Base-by-base conservation (phyloP, 2,329 filamentous ascomycete genomes). In the Zymoseptoria tritici region DNA sequence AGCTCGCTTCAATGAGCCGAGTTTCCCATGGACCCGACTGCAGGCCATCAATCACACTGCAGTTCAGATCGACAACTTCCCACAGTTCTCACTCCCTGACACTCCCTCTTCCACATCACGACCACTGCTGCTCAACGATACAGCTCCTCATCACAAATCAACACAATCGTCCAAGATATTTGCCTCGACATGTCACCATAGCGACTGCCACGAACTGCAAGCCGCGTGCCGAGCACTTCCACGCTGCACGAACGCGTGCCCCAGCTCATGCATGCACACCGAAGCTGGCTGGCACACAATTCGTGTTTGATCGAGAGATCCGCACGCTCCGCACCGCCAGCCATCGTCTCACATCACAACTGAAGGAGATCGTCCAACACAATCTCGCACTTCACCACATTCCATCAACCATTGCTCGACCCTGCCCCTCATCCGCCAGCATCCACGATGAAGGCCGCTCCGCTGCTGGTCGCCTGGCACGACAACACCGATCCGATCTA, bases 391-490 rank as follows among this genome's bases (percentile, higher is more conserved):
- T 36, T 19, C n/a, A 52, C 31, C 55, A 22, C 46, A 29, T 13
- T 16, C 54, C 22, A 24, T 24, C 22, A 24, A 42, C 36, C 36
- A 29, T 53, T 31, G n/a, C 51, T 50, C 22, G 26, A 16, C 19
- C 21, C 7, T 21, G 49, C 36, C 24, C 20, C n/a, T 16, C 36
- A 36, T 26, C 36, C 36, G 36, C 13, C 36, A 46, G 13, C 36
- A 46, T 16, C 11, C 67, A 71, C 59, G 55, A 99, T 99, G 94
- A 97, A 96, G 84, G 92, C 91, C 73, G 88, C 91, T 72, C 93
- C 94, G 69, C 83, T 99, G 68, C 93, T 97, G 73, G 93, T 99
- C 78, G 91, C 95, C 81, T 99, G 94, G 94, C 95, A 99, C 78
- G 90, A 97, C 76, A 90, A 96, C 73, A 96, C 95, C 78, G 86